Conservation (phyloP, 352 stramenopile species). For the Pythium vanterpoolii region DNA sequence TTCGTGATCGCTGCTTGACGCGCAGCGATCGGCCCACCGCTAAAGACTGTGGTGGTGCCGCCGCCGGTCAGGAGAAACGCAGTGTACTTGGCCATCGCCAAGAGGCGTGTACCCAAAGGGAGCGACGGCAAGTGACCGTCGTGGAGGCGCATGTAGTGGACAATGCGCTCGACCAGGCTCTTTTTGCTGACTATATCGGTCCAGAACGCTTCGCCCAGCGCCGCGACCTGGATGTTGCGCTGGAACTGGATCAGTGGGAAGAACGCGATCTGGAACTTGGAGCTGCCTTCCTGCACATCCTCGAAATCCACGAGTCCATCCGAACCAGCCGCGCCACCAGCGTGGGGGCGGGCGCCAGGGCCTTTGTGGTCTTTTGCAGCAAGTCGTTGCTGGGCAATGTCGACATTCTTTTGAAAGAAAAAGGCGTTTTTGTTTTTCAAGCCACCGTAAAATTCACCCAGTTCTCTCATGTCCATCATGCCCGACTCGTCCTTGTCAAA, state of each 20-base stretch:
- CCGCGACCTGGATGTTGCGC: slow-evolving; percentile 43
- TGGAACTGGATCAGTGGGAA: slow-evolving; percentile 68
- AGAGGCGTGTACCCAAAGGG: slow-evolving; percentile 29
- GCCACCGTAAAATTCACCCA: slow-evolving; percentile 51
- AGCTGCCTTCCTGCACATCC: slow-evolving; percentile 46
- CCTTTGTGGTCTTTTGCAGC: slow-evolving; percentile 27
- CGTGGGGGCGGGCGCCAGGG: slow-evolving; percentile 15
- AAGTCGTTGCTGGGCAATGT: slow-evolving; percentile 52
- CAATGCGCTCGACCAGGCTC: slow-evolving; percentile 41
- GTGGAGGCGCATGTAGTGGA: slow-evolving; percentile 64
- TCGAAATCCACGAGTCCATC: slow-evolving; percentile 53
- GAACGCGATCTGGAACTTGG: slow-evolving; percentile 61
- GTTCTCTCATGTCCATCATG: slow-evolving; percentile 53
- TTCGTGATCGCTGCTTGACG: slow-evolving; percentile 43
- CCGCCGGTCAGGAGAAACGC: slow-evolving; percentile 15
- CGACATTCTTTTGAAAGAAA: slow-evolving; percentile 63
- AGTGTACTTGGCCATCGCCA: slow-evolving; percentile 19
- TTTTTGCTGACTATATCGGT: slow-evolving; percentile 29
- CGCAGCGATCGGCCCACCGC: slow-evolving; percentile 25
- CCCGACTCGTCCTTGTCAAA: slow-evolving; percentile 67
- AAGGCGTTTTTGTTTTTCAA: slow-evolving; percentile 46
- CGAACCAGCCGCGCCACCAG: slow-evolving; percentile 5
- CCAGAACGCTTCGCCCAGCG: slow-evolving; percentile 57
- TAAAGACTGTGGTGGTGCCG: slow-evolving; percentile 19
- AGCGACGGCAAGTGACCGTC: slow-evolving; percentile 45